Evolutionary conservation across 805 yeast genomes (phyloP), one percentile per base, ranked within the genome.

Genomic region (Ogataea dorogensis): DNA sequence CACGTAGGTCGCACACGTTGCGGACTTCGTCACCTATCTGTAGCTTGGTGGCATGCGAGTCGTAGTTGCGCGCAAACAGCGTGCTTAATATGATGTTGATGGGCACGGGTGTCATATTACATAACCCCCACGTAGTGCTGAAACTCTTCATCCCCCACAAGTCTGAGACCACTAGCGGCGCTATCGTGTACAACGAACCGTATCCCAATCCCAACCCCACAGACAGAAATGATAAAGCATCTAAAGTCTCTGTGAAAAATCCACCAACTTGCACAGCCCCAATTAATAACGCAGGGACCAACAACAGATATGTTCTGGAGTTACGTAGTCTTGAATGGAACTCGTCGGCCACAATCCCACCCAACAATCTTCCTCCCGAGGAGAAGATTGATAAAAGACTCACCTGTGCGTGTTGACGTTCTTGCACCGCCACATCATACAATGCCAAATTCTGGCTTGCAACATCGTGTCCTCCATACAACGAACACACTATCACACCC

Each of bases 121-220:
- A 70, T 22, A 79, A 53, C 0, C 94, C 94, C 86, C 88, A 84
- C 50, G 81, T 81, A 46, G 73, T 77, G 6, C 85, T 73, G 49
- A 83, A 81, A 34, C 73, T 67, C 12, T 65, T 65, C 64, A 85
- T 73, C 2, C 93, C 93, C 61, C 82, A 84, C 7, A 71, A 59
- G 46, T 85, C 91, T 12, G 86, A 74, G n/a, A 81, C 71, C 14
- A 85, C 74, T n/a, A 84, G 77, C 5, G 94, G 93, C 59, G 75
- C 72, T 7, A 81, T 68, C 32, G 89, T 83, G 61, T 81, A 81
- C 15, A 79, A 68, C 44, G 77, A 72, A 1, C 94, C 94, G 59
- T 85, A 85, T 24, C 80, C 81, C 23, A 79, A 63, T 0, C 94
- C 94, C 19, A 75, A 70, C 13, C 75, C 51, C n/a, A 71, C 54